Conservation (phyloP, 805 yeast genomes). For the Teunomyces atbi region DNA sequence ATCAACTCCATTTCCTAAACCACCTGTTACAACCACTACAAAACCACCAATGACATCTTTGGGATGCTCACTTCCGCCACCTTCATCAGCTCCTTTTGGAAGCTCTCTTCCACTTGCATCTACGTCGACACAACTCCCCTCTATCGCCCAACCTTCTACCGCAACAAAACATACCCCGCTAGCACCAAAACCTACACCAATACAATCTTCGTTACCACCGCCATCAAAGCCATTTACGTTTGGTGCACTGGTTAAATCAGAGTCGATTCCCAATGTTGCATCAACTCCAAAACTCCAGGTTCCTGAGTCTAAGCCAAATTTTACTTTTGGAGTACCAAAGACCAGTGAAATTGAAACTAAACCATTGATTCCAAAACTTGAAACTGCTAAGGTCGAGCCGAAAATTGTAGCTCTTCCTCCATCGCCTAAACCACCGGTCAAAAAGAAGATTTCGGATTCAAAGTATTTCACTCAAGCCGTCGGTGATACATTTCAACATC, state of each 20-base stretch:
- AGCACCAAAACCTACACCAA: background rate
- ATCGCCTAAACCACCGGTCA: background rate
- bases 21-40: background rate
- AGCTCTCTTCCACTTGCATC: background rate
- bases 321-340: background rate
- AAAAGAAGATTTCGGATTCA: conserved; percentile 22
- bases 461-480: conserved; percentile 30
- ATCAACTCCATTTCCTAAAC: conserved; percentile 1
- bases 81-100: background rate
- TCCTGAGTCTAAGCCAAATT: background rate
- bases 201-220: background rate
- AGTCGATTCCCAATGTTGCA: background rate
- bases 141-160: background rate
- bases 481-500: conserved; percentile 15
- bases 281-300: background rate
- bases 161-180: background rate
- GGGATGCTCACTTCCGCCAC: background rate
- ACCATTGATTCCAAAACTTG: background rate
- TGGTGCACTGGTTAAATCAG: background rate
- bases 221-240: conserved; percentile 1
- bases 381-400: background rate
- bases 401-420: background rate
- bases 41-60: background rate
- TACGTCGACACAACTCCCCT: background rate
- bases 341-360: background rate